phyloP scores from a whole-genome alignment of 2,329 filamentous ascomycete species.

The Graphiopsis chlorocephala region DNA sequence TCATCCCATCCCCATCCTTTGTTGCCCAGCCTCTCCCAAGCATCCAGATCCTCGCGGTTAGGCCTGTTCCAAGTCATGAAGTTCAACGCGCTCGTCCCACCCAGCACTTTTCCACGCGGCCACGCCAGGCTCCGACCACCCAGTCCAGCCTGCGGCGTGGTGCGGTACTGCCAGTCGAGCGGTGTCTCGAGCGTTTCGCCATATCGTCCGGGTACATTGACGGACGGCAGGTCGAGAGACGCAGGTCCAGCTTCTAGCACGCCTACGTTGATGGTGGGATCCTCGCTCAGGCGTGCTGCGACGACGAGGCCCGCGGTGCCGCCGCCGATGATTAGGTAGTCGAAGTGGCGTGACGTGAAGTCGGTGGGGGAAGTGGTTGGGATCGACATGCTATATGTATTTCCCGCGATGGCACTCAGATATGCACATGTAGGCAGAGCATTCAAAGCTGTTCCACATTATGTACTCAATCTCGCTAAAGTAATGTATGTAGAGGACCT shows the following conservation, averaged over 20 bases:
- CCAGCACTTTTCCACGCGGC: constrained; percentile 49
- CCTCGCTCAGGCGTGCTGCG: constrained; percentile 30
- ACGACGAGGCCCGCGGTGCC: constrained; percentile 33
- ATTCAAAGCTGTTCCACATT: neutral
- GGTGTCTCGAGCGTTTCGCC: constrained; percentile 23
- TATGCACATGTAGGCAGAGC: neutral
- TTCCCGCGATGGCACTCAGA: neutral
- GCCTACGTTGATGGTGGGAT: constrained; percentile 28
- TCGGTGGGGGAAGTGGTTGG: neutral
- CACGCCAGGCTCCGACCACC: constrained; percentile 42
- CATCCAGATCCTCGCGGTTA: constrained; percentile 35
- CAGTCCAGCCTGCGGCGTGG: constrained; percentile 30
- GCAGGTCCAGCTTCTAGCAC: constrained; percentile 32
- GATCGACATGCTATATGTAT: neutral
- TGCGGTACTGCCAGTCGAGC: constrained; percentile 34
- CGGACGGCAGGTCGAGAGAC: constrained; percentile 23
- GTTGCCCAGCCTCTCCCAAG: constrained; percentile 35
- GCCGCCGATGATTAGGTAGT: constrained; percentile 32
- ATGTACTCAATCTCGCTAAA: too few species aligned
- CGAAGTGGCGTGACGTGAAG: neutral
- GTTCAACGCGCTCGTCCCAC: constrained; percentile 48
- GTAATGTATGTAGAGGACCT: too few species aligned
- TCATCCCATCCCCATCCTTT: constrained; percentile 40
- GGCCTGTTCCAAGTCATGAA: constrained; percentile 34
- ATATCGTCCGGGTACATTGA: constrained; percentile 27